Evolutionary conservation across 2,329 filamentous ascomycete genomes (phyloP).

Genomic region (Ascochyta lentis): DNA sequence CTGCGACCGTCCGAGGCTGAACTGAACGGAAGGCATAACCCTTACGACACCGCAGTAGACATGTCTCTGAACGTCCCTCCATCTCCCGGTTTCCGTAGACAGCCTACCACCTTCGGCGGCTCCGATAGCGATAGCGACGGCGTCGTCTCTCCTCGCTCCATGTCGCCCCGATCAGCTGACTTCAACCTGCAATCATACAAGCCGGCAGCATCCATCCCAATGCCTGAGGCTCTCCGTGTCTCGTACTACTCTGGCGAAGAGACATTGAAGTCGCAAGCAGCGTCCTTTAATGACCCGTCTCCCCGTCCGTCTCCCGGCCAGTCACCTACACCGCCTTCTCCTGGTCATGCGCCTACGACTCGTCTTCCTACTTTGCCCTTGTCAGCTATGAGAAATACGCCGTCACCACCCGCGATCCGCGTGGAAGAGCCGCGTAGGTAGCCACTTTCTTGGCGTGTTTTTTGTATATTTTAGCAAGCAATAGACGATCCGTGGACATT

Average conservation of each 20-base stretch:
- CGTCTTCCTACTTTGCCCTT: conserved; percentile 36
- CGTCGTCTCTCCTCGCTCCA: conserved; percentile 28
- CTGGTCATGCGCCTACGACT: conserved; percentile 33
- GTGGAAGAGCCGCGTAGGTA: conserved; percentile 44
- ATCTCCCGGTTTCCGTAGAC: conserved; percentile 35
- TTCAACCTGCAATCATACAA: conserved; percentile 37
- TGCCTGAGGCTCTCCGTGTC: conserved; percentile 34
- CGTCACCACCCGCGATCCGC: conserved; percentile 25
- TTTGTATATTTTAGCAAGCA: conserved; percentile 36
- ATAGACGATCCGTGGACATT: conserved; percentile 27
- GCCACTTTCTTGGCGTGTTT: conserved; percentile 30
- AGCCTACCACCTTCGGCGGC: conserved; percentile 35
- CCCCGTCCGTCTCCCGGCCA: conserved; percentile 21
- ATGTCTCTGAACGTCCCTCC: conserved; percentile 45
- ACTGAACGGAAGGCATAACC: conserved; percentile 44
- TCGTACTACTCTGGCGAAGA: conserved; percentile 33
- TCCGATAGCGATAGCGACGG: conserved; percentile 39
- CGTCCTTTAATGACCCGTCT: conserved; percentile 33
- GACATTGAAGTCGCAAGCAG: conserved; percentile 34
- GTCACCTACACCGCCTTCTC: conserved; percentile 36
- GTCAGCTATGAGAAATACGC: conserved; percentile 27
- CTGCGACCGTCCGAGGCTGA: conserved; percentile 48
- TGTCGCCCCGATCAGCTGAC: conserved; percentile 32
- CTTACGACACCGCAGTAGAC: conserved; percentile 42
- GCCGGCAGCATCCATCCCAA: conserved; percentile 33